These are phyloP conservation scores for Thelephora terrestris DNA, from an alignment of 1,284 basidiomycete genomes.

Conservation along the genomic window DNA sequence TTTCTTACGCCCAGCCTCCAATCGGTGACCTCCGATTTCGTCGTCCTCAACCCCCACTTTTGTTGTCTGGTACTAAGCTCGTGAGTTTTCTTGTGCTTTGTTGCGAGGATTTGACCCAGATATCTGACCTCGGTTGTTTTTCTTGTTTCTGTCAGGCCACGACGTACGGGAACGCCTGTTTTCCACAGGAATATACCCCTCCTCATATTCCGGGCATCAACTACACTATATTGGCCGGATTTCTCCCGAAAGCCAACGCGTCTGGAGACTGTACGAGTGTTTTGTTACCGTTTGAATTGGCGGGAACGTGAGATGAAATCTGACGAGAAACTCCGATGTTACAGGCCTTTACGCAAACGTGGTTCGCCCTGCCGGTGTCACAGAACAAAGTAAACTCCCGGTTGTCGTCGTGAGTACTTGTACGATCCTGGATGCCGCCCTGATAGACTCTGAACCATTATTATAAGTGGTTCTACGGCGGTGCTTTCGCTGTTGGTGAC, in stretches of 20 bases:
- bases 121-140: too few relatives aligned
- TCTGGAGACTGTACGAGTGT: conserved; percentile 19
- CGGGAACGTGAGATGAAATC: conserved; percentile 10
- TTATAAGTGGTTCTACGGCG: conserved; percentile 33
- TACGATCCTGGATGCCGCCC: background rate
- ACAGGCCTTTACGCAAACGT: conserved; percentile 51
- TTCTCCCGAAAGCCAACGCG: conserved; percentile 25
- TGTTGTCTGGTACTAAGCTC: conserved; percentile 30
- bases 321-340: background rate
- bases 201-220: conserved; percentile 25
- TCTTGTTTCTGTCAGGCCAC: conserved; percentile 20
- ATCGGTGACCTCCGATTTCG: conserved; percentile 28
- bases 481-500: background rate
- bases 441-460: background rate
- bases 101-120: too few relatives aligned
- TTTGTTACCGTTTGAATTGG: conserved; percentile 38
- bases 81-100: too few relatives aligned
- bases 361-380: conserved; percentile 32
- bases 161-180: conserved; percentile 36
- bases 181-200: conserved; percentile 32
- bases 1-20: conserved; percentile 40
- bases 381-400: conserved; percentile 33
- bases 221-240: background rate
- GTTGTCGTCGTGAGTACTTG: conserved; percentile 37
- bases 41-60: conserved; percentile 30